Evolutionary conservation across 164 flowering plant genomes (phyloP), one percentile per base, ranked within the genome.

Genomic region (Chimonanthus salicifolius): DNA sequence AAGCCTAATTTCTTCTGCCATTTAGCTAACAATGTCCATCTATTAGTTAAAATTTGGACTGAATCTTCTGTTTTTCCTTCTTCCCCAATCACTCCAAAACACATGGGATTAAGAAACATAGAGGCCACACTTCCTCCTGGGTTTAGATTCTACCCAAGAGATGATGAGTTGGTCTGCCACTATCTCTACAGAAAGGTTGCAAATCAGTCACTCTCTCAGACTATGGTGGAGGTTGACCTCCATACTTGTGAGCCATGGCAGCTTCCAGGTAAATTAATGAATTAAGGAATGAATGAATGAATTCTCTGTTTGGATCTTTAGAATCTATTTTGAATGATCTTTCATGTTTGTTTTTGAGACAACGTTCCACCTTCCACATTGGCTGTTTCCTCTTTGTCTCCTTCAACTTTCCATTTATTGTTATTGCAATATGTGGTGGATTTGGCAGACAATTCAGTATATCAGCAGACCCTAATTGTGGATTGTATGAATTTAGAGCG

Each of bases 161-260:
- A 90, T 72, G 90, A 90, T 70, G 94, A 92, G 81, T 65, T 90
- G 70, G 92, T 92, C 44, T 92, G 93, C 80, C 88, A 90, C 79
- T 92, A 92, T 72, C 91, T 92, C 7, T 83, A 78, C 77, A 88
- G 87, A 51, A 92, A 89, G 84, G 84, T 90, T 67, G 71, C 80
- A 2, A 86, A 89, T 68, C 88, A 87, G 50, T 82, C 83, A 7
- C 79, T 72, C 72, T 65, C 86, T 48, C 84, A 79, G 78, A 86
- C 92, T 64, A 71, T 92, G 78, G 86, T 90, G 72, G 97, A 90
- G 67, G 87, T 92, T 60, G 93, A 90, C 74, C 82, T 92, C 85
- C 97, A 90, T 80, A 85, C 84, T 1, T 89, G 93, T 79, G 94
- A 90, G 83, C 94, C 94, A 73, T 90, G 94, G 97, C 88, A 89